Evolutionary conservation across 1,139 yeast species (phyloP).

Genomic region (Yamadazyma atmosphaerica): DNA sequence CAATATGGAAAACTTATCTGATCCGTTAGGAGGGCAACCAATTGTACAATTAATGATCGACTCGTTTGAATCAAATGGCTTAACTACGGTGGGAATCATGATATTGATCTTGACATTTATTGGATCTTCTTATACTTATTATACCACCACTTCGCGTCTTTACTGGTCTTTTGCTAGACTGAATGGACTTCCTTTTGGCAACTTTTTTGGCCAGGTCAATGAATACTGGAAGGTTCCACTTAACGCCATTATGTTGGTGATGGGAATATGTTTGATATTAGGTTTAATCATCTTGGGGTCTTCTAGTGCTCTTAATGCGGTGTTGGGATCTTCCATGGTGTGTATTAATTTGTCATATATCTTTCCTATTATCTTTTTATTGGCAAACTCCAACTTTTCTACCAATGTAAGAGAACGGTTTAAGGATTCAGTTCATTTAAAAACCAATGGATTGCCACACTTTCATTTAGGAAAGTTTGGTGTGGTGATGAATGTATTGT

Average conservation of each 20-base stretch:
- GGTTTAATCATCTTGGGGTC: conserved; percentile 28
- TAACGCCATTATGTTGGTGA: conserved; percentile 21
- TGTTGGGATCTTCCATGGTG: conserved; percentile 31
- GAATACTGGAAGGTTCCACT: conserved; percentile 23
- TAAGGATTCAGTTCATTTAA: conserved; percentile 13
- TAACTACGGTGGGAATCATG: conserved; percentile 26
- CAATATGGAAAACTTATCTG: conserved; percentile 17
- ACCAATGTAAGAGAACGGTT: conserved; percentile 16
- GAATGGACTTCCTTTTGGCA: conserved; percentile 28
- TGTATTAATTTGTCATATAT: conserved; percentile 29
- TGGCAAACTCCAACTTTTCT: conserved; percentile 18
- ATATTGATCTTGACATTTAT: conserved; percentile 22
- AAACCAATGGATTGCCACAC: conserved; percentile 19
- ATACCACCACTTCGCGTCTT: conserved; percentile 26
- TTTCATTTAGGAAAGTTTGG: conserved; percentile 29
- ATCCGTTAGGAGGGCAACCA: conserved; percentile 31
- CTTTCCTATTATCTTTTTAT: conserved; percentile 27
- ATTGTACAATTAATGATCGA: conserved; percentile 29
- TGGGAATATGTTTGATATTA: conserved; percentile 19
- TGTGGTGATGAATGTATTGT: conserved; percentile 24
- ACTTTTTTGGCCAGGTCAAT: conserved; percentile 21
- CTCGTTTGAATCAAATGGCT: conserved; percentile 24
- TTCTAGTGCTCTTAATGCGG: conserved; percentile 26
- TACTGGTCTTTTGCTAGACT: conserved; percentile 31
- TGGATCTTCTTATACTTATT: conserved; percentile 22